Conservation (phyloP, 2,329 filamentous ascomycete genomes). For the Alternaria rosae region DNA sequence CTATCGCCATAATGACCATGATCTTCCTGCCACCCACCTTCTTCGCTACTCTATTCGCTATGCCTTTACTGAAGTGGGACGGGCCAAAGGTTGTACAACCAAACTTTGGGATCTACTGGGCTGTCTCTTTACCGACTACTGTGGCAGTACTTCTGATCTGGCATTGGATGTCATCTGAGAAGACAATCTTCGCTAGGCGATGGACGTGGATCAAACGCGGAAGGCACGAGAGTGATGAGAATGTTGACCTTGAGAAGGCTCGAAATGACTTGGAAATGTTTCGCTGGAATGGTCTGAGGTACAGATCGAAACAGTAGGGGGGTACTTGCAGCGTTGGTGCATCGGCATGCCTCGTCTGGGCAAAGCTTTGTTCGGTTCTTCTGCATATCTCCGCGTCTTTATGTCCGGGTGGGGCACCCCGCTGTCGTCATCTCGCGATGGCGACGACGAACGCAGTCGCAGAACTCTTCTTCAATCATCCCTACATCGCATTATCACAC, state of each 20-base stretch:
- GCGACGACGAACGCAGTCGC: neutral
- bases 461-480: neutral
- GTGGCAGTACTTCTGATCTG: neutral
- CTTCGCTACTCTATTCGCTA: neutral
- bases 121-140: neutral
- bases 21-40: neutral
- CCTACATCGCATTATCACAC: neutral
- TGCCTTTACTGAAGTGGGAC: neutral
- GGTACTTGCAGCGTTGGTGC: neutral
- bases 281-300: neutral
- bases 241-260: neutral
- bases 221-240: neutral
- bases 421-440: slow-evolving; percentile 19
- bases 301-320: neutral
- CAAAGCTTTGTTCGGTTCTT: neutral
- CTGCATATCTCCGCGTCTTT: neutral
- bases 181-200: neutral
- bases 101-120: neutral
- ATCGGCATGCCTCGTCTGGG: neutral
- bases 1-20: neutral
- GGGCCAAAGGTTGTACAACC: neutral
- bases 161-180: neutral
- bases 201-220: neutral
- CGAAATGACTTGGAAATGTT: neutral
- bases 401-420: slow-evolving; percentile 22